phyloP scores from a whole-genome alignment of 139 green algal species.

The Chlamydomonas sp. region DNA sequence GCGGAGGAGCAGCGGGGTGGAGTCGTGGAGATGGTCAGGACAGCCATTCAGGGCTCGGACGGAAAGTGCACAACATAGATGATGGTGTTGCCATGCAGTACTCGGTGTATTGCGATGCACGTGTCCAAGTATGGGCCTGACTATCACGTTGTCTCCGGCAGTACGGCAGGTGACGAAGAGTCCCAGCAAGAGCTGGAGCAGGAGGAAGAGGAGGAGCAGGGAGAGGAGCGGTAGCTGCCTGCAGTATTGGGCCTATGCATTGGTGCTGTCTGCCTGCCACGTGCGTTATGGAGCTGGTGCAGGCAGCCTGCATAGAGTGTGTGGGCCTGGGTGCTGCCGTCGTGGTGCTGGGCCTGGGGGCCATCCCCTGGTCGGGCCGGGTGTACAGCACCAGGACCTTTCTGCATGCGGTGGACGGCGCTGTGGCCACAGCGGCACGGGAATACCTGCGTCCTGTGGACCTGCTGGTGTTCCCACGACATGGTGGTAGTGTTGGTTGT shows the following conservation, averaged over 20 bases:
- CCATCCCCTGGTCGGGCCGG: background rate
- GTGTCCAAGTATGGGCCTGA: background rate
- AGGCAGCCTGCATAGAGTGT: background rate
- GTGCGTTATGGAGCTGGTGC: background rate
- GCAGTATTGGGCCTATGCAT: conserved; percentile 44
- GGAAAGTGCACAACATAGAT: no score
- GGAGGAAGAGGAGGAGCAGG: conserved; percentile 64
- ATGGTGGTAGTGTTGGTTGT: no score
- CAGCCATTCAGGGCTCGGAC: no score
- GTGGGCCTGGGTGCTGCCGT: background rate
- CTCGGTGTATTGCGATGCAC: background rate
- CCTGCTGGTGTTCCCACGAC: conserved; percentile 45
- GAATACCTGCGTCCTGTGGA: conserved; percentile 54
- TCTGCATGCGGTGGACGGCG: background rate
- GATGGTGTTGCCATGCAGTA: background rate
- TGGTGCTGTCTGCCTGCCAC: background rate
- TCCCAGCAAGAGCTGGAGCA: no score
- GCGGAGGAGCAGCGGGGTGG: no score
- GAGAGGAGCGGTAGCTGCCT: conserved; percentile 51
- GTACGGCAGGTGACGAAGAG: conserved; percentile 39
- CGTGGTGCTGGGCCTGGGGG: background rate
- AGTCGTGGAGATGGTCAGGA: no score
- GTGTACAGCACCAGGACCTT: conserved; percentile 57
- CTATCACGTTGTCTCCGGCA: background rate
- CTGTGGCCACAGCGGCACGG: background rate